Conservation (phyloP, 106 monocot species). For the Phalaenopsis aphrodite region DNA sequence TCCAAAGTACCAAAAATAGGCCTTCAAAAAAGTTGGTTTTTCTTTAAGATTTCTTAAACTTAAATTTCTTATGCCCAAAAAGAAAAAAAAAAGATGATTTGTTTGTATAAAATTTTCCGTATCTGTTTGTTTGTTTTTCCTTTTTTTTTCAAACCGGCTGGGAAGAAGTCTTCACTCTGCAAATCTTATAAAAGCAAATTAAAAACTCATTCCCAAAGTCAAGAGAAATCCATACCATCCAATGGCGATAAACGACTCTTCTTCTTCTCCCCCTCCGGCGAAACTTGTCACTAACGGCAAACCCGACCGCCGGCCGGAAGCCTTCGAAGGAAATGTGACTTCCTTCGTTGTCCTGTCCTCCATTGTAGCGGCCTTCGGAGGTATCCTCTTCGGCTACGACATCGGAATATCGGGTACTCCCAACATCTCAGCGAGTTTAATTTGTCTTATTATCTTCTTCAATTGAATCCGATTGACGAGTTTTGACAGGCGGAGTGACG, state of each 20-base stretch:
- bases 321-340: neutral
- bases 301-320: neutral
- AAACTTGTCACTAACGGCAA: neutral
- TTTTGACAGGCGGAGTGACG: conserved; percentile 6
- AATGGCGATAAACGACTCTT: neutral
- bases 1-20: no score
- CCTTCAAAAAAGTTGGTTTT: no score
- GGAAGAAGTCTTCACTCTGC: no score
- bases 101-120: no score
- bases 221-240: neutral
- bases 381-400: conserved; percentile 8
- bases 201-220: no score
- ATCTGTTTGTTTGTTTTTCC: no score
- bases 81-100: no score
- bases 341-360: conserved; percentile 5
- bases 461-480: neutral
- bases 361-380: conserved; percentile 6
- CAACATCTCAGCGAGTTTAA: neutral
- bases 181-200: no score
- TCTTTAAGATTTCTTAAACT: no score
- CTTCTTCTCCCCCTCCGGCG: neutral
- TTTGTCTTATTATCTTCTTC: neutral
- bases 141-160: no score
- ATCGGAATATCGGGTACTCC: conserved; percentile 3
- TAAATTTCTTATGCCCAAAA: no score